phyloP scores from a whole-genome alignment of 768 basidiomycete species.

The Pisolithus microcarpus region DNA sequence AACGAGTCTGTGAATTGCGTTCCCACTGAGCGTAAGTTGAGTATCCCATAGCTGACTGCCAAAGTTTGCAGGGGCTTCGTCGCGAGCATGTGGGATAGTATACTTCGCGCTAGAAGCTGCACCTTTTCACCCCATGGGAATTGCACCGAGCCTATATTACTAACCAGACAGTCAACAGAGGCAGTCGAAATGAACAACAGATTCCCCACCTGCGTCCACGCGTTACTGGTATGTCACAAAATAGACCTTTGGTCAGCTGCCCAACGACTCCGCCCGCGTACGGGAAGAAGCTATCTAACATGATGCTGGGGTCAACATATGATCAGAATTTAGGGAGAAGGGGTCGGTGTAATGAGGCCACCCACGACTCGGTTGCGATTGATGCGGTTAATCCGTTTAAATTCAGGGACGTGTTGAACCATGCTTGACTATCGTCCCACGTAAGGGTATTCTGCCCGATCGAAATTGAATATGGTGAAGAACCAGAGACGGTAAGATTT shows the following conservation, averaged over 20 bases:
- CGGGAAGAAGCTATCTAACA: conserved; percentile 6
- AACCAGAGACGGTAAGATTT: conserved; percentile 4
- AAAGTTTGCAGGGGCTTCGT: conserved; percentile 5
- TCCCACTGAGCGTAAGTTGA: conserved; percentile 1
- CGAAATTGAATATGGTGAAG: conserved; percentile 8
- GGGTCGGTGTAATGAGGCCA: neutral
- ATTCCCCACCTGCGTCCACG: conserved; percentile 2
- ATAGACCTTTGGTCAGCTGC: conserved; percentile 7
- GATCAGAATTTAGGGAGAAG: neutral
- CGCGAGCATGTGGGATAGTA: conserved; percentile 12
- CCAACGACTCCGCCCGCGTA: conserved; percentile 6
- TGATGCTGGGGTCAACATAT: neutral
- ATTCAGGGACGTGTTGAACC: conserved; percentile 9
- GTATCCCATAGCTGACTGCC: conserved; percentile 5
- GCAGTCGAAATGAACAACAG: neutral
- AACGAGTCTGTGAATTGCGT: neutral
- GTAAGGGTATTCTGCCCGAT: conserved; percentile 9
- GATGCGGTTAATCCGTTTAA: conserved; percentile 6
- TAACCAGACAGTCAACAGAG: neutral
- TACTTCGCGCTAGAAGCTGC: conserved; percentile 1
- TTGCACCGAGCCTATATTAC: conserved; percentile 2
- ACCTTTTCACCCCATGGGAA: conserved; percentile 10
- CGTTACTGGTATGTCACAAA: conserved; percentile 7
- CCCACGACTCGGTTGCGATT: conserved; percentile 6
- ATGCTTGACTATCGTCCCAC: conserved; percentile 11